phyloP scores from a whole-genome alignment of 352 stramenopile genomes.

The Elongisporangium undulatum region DNA sequence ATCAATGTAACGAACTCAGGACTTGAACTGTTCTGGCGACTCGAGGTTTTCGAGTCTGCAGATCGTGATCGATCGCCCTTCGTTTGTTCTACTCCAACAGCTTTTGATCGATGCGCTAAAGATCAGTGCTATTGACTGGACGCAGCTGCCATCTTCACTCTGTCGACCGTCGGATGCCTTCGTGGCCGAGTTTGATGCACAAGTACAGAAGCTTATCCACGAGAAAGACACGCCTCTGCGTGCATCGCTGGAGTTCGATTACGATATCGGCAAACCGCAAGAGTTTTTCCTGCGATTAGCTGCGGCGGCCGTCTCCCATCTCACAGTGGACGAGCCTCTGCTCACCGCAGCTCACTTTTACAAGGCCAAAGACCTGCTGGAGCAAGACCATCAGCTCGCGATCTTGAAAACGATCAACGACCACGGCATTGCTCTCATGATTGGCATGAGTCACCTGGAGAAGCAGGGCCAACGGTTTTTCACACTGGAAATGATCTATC shows the following conservation, averaged over 20 bases:
- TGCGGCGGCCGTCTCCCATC: slow-evolving; percentile 37
- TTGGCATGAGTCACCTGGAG: slow-evolving; percentile 78
- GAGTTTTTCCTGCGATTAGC: slow-evolving; percentile 66
- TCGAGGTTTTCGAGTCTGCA: slow-evolving; percentile 78
- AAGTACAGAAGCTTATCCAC: slow-evolving; percentile 23
- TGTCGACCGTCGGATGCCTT: slow-evolving; percentile 22
- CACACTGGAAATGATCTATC: slow-evolving; percentile 84
- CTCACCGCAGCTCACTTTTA: slow-evolving; percentile 42
- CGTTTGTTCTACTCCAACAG: slow-evolving; percentile 45
- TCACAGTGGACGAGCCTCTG: slow-evolving; percentile 32
- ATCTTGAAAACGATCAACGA: slow-evolving; percentile 62
- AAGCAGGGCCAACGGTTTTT: slow-evolving; percentile 56
- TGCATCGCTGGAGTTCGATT: slow-evolving; percentile 58
- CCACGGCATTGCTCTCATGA: slow-evolving; percentile 64
- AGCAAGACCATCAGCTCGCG: slow-evolving; percentile 71
- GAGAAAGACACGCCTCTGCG: slow-evolving; percentile 10
- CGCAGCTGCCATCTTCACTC: slow-evolving; percentile 6
- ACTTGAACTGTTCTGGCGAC: neutral
- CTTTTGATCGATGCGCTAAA: slow-evolving; percentile 39
- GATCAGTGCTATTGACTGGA: slow-evolving; percentile 30
- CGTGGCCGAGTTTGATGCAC: slow-evolving; percentile 30
- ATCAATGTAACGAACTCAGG: neutral
- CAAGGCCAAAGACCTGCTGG: slow-evolving; percentile 46
- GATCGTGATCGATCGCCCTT: slow-evolving; percentile 58
- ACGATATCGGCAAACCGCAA: slow-evolving; percentile 65